Evolutionary conservation across 2,329 filamentous ascomycete genomes (phyloP).

Genomic region (Emmonsiellopsis sp.): DNA sequence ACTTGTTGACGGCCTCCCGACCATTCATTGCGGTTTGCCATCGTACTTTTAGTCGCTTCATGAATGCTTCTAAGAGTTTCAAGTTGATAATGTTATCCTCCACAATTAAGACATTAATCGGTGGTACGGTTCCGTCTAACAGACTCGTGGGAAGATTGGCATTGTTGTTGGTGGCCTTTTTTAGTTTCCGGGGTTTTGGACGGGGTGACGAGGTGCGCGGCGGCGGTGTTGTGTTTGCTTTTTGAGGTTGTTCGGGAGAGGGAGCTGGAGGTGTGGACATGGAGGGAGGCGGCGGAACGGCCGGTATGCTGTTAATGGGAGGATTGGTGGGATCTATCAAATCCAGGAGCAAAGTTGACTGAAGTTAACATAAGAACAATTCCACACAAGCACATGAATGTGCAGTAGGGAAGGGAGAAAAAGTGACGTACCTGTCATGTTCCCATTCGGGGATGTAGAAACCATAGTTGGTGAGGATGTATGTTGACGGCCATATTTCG

Average conservation of each 20-base stretch:
- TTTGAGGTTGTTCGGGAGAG: slow-evolving; percentile 35
- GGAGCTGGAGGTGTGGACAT: slow-evolving; percentile 47
- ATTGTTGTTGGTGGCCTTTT: slow-evolving; percentile 37
- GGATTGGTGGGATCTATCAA: slow-evolving; percentile 30
- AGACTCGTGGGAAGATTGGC: slow-evolving; percentile 49
- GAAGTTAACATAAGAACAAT: neutral
- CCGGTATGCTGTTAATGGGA: slow-evolving; percentile 27
- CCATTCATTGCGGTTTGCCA: slow-evolving; percentile 98
- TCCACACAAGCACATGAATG: slow-evolving; percentile 2
- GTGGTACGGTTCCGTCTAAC: slow-evolving; percentile 75
- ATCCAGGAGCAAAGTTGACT: neutral
- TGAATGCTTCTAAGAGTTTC: slow-evolving; percentile 85
- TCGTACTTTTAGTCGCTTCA: slow-evolving; percentile 88
- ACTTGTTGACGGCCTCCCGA: slow-evolving; percentile 84
- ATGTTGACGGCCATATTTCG: slow-evolving; percentile 59
- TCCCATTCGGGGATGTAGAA: slow-evolving; percentile 36
- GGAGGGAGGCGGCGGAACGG: slow-evolving; percentile 36
- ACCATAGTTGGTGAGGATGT: slow-evolving; percentile 73
- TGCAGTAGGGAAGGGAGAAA: neutral
- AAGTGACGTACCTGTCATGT: slow-evolving; percentile 13
- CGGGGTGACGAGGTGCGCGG: slow-evolving; percentile 43
- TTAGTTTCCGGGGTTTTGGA: slow-evolving; percentile 42
- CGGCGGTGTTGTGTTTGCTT: slow-evolving; percentile 35
- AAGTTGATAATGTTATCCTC: slow-evolving; percentile 98
- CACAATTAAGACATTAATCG: slow-evolving; percentile 94